Base-by-base conservation (phyloP, 2,329 filamentous ascomycete genomes). In the Dactylellina haptotyla region DNA sequence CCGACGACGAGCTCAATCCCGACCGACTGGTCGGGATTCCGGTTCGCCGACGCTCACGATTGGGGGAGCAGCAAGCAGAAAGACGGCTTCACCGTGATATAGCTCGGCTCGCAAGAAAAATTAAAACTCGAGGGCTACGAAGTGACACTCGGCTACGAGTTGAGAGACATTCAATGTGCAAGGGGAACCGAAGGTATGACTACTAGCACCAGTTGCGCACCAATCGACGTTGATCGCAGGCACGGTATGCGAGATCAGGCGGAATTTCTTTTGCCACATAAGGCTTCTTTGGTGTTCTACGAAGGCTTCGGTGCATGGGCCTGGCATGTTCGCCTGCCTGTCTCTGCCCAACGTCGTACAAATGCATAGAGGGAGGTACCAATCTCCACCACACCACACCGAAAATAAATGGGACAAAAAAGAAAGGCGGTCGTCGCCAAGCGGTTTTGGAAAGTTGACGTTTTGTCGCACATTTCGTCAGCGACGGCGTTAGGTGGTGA, bases 201-300 rank as follows among this genome's bases (percentile, higher is more conserved):
- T 53, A 12, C 26, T 18, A n/a, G n/a, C n/a, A 9, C 14, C 4
- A 37, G 16, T 18, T 10, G 32, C 23, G 16, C 6, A 18, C 43
- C 6, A 64, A 18, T 30, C 18, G 25, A 39, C 25, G 41, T 25
- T 56, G 16, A 16, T 30, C 18, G 20, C 41, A 51, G 16, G 30
- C 51, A 56, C 23, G 48, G 32, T 20, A 45, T 6, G 59, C 51
- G 53, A 39, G 25, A 54, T 25, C 54, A 37, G 64, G 54, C 46
- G 51, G 53, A 59, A 30, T 59, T 67, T 67, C 30, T 46, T 69
- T 69, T 69, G 64, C 64, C 64, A 69, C 64, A 61, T 45, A 53
- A 67, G 45, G 56, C 64, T 59, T 69, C 64, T 54, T 56, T 61
- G 64, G 46, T 30, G 37, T 61, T 69, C 64, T 28, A 69, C 46